Evolutionary conservation across 2,329 filamentous ascomycete species (phyloP).

Genomic region (Hypoxylon sp.): DNA sequence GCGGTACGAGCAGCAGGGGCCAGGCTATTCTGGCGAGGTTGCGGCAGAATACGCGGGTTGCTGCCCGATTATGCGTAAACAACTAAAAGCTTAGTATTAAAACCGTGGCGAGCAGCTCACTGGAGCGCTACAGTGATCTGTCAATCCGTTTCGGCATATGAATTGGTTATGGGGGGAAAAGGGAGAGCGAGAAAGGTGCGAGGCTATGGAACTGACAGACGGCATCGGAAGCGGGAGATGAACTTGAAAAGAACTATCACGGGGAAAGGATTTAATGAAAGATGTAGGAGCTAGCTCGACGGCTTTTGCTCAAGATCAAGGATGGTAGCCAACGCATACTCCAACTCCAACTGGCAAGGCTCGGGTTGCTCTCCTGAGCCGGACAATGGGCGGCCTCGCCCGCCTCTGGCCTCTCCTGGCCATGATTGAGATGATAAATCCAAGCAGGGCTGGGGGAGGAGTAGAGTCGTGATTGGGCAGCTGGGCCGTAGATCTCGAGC

Average conservation of each 20-base stretch:
- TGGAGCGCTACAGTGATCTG: constrained; percentile 37
- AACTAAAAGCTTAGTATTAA: constrained; percentile 25
- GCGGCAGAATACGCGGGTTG: constrained; percentile 23
- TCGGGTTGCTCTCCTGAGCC: constrained; percentile 30
- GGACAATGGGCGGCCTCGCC: constrained; percentile 40
- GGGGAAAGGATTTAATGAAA: constrained; percentile 30
- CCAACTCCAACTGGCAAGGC: constrained; percentile 33
- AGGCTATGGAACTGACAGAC: constrained; percentile 32
- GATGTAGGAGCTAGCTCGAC: constrained; percentile 38
- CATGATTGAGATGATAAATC: constrained; percentile 42
- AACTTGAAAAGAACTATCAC: constrained; percentile 35
- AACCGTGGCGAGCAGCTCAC: constrained; percentile 27
- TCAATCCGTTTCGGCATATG: no score
- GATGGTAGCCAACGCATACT: constrained; percentile 33
- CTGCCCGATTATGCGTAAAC: constrained; percentile 26
- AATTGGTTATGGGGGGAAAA: constrained; percentile 13
- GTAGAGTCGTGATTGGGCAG: constrained; percentile 42
- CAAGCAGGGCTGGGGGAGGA: constrained; percentile 34
- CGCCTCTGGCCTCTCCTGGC: constrained; percentile 34
- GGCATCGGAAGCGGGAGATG: constrained; percentile 42
- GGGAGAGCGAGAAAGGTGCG: constrained; percentile 33
- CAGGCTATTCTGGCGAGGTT: constrained; percentile 25
- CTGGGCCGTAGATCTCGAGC: constrained; percentile 40
- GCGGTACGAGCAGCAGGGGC: constrained; percentile 35
- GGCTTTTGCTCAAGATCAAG: constrained; percentile 26